Conservation (phyloP, 202 grass and related monocot species). For the Panicum hallii region DNA sequence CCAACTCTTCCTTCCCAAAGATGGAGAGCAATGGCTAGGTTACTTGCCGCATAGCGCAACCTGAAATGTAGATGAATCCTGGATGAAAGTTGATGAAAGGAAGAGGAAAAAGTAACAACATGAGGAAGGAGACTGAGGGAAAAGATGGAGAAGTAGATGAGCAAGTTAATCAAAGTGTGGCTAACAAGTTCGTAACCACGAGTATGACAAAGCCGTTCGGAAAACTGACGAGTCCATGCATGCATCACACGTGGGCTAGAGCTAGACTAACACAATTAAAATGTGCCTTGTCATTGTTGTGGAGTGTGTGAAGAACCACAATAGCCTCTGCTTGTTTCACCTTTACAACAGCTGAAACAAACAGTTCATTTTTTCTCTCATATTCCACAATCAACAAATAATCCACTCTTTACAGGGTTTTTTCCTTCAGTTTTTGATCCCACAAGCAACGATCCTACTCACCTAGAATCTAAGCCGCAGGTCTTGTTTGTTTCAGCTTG, state of each 20-base stretch:
- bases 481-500: background rate
- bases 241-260: background rate
- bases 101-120: background rate
- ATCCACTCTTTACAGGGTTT: too few relatives aligned
- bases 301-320: background rate
- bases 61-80: constrained; percentile 11
- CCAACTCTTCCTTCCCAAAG: constrained; percentile 29
- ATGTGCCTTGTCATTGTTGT: background rate
- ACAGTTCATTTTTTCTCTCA: background rate
- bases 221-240: background rate
- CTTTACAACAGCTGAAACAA: background rate
- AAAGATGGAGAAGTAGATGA: background rate
- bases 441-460: background rate
- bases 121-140: background rate
- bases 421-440: too few relatives aligned
- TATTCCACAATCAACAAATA: background rate
- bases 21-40: constrained; percentile 26
- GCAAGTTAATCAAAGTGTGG: background rate
- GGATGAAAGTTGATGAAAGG: background rate
- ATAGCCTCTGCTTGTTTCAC: background rate
- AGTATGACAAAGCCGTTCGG: background rate
- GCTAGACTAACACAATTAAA: background rate
- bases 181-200: background rate
- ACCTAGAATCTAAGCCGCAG: background rate
- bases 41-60: background rate